Percentiles rank a stretch among this genome's conserved stretches.
Evolutionary conservation across 805 yeast genomes (phyloP).

Genomic region (Tetrapisispora fleetii): DNA sequence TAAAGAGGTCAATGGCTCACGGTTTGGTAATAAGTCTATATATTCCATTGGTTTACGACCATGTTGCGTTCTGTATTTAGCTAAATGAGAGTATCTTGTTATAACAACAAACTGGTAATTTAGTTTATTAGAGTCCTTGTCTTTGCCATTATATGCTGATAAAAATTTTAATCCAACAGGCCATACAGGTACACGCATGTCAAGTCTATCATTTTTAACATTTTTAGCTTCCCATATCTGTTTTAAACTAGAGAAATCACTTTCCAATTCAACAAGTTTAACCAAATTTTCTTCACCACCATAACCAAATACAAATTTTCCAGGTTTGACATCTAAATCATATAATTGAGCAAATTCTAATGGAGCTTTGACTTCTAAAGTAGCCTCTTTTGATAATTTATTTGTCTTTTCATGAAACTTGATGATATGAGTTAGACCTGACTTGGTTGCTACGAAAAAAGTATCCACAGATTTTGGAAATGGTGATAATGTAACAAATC

Average conservation of each 20-base stretch:
- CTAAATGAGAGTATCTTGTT: slow-evolving; percentile 47
- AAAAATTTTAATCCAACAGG: slow-evolving; percentile 42
- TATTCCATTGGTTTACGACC: slow-evolving; percentile 54
- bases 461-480: slow-evolving; percentile 19
- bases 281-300: slow-evolving; percentile 75
- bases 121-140: slow-evolving; percentile 20
- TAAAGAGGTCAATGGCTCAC: slow-evolving; percentile 21
- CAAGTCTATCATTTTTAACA: slow-evolving; percentile 70
- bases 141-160: slow-evolving; percentile 29
- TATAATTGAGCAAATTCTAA: slow-evolving; percentile 37
- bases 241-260: slow-evolving; percentile 21
- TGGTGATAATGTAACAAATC: slow-evolving; percentile 29
- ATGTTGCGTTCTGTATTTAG: slow-evolving; percentile 58
- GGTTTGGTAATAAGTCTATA: slow-evolving; percentile 24
- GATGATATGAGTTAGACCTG: slow-evolving; percentile 29
- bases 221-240: slow-evolving; percentile 64
- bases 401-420: slow-evolving; percentile 11
- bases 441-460: slow-evolving; percentile 29
- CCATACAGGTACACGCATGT: slow-evolving; percentile 77
- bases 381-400: slow-evolving; percentile 8
- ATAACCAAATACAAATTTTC: slow-evolving; percentile 45
- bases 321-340: slow-evolving; percentile 35
- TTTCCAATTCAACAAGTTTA: slow-evolving; percentile 20
- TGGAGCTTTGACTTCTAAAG: slow-evolving; percentile 35
- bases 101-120: slow-evolving; percentile 46